A percentile compares a stretch with the other conserved stretches of the same genome.
Conservation (phyloP, 1,139 yeast genomes). For the Candida smagusa region DNA sequence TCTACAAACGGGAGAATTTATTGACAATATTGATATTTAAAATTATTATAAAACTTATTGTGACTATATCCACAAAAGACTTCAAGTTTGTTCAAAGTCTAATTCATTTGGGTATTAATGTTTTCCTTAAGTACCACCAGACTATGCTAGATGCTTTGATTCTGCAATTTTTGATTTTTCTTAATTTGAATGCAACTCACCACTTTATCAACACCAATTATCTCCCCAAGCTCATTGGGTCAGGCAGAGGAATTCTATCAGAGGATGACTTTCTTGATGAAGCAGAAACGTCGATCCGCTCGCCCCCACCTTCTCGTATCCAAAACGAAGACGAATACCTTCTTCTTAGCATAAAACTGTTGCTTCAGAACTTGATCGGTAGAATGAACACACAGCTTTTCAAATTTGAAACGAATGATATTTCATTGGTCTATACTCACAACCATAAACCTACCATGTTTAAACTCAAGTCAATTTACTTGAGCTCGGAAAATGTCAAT, state of each 20-base stretch:
- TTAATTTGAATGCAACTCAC: conserved; percentile 24
- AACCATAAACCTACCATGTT: conserved; percentile 23
- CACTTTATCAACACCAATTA: conserved; percentile 12
- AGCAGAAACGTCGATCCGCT: conserved; percentile 8
- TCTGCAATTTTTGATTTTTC: conserved; percentile 32
- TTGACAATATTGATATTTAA: conserved; percentile 25
- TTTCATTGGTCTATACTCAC: conserved; percentile 15
- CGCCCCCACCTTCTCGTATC: conserved; percentile 4
- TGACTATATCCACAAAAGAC: conserved; percentile 31
- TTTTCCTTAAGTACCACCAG: conserved; percentile 24
- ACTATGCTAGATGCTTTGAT: conserved; percentile 32
- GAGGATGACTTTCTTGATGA: conserved; percentile 8
- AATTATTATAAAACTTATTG: conserved; percentile 37
- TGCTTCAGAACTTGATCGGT: conserved; percentile 21
- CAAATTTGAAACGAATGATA: conserved; percentile 17
- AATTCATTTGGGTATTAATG: conserved; percentile 28
- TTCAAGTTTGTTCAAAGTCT: conserved; percentile 26
- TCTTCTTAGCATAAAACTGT: conserved; percentile 19
- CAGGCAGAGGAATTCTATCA: conserved; percentile 5
- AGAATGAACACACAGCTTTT: conserved; percentile 15
- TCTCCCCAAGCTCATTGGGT: conserved; percentile 19
- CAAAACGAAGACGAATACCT: conserved; percentile 8
- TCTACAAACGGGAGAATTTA: conserved; percentile 22
- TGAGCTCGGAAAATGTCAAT: conserved; percentile 17
- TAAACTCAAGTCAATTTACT: conserved; percentile 20